Evolutionary conservation across 208 protist genomes (phyloP), one percentile per base, ranked within the genome.

Genomic region (Acanthamoeba culbertsoni): DNA sequence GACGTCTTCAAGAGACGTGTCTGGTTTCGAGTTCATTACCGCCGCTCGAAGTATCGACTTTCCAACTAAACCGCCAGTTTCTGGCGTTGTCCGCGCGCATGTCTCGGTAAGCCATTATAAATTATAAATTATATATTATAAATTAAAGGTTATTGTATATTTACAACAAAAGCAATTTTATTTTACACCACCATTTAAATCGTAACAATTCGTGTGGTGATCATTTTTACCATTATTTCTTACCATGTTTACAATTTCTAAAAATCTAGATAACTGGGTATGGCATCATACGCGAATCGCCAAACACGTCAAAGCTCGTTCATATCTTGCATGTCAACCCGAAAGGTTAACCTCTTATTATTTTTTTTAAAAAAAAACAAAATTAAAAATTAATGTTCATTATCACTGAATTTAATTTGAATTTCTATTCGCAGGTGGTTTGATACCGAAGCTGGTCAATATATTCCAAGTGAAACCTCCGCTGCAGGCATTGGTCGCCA

Each of bases 381-480:
- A n/a, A 62, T 62, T 62, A n/a, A n/a, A n/a, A n/a, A n/a, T n/a
- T n/a, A n/a, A n/a, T 62, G 10, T n/a, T 62, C 55, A 62, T 62
- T n/a, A 26, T 28, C 55, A 57, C 26, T 23, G n/a, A n/a, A n/a
- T 57, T 23, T 1, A 12, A 2, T 65, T 3, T 12, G 57, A 16
- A 2, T 65, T 23, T 20, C 7, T 65, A 18, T 7, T 26, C 0
- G n/a, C 63, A 73, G 63, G 63, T 16, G 63, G 35, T 14, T 37
- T 73, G 14, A 73, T 73, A 28, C 63, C 63, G 63, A 73, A 43
- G 63, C 63, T 73, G 63, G 63, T 73, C 63, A 73, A 73, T 37
- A 73, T 73, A 37, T 73, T 73, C 12, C 63, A 73, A 37, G 35
- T 73, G 63, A 73, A 73, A 37, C 63, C 63, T 10, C 63, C 63